Evolutionary conservation across 306 rosid genomes (phyloP).

Genomic region (Prosopis cineraria): DNA sequence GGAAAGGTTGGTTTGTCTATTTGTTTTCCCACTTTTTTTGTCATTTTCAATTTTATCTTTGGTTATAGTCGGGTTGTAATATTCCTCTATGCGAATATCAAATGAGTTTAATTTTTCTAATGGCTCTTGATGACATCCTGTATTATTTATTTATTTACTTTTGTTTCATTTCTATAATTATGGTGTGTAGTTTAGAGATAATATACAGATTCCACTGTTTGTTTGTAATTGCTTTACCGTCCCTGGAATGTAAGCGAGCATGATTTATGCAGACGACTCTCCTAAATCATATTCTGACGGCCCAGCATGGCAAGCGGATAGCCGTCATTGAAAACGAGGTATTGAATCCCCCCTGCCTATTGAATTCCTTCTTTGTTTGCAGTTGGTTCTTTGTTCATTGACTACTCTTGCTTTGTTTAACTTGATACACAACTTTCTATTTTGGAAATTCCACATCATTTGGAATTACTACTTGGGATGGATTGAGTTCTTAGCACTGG

Average conservation of each 20-base stretch:
- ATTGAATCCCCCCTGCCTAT: constrained; percentile 1
- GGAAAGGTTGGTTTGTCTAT: constrained; percentile 61
- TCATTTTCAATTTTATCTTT: not conserved
- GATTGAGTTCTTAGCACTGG: not conserved
- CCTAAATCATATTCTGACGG: constrained; percentile 83
- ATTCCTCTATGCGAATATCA: not conserved
- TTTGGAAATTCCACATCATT: not conserved
- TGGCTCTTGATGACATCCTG: not conserved
- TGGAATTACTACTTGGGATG: not conserved
- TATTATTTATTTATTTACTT: not conserved
- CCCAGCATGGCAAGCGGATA: constrained; percentile 90
- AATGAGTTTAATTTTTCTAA: not conserved
- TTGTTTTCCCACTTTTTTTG: not conserved
- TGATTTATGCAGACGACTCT: constrained; percentile 71
- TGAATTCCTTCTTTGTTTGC: not conserved
- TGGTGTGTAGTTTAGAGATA: not conserved
- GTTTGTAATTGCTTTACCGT: not conserved
- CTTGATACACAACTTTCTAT: not conserved
- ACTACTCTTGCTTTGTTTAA: not conserved
- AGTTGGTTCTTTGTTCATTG: not conserved
- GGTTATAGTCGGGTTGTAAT: not conserved
- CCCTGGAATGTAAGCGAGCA: not conserved
- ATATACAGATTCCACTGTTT: not conserved
- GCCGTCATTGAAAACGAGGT: constrained; percentile 98
- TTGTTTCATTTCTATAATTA: not conserved